A percentile compares a stretch with the other conserved stretches of the same genome.
phyloP scores from a whole-genome alignment of 2,329 filamentous ascomycete species.

The Akanthomyces dipterigenus region DNA sequence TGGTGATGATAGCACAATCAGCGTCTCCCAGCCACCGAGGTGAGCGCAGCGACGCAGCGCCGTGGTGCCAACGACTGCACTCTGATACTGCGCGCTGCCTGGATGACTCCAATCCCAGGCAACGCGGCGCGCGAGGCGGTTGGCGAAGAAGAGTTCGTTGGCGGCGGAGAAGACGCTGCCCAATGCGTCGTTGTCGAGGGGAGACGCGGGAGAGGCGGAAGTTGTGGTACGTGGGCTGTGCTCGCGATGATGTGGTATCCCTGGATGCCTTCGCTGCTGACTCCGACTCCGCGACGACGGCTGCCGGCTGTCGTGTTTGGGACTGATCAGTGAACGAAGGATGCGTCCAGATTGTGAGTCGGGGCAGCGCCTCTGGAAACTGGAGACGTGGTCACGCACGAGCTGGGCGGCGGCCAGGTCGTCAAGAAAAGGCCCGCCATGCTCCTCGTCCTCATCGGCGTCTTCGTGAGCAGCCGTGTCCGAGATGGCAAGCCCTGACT shows the following conservation, averaged over 20 bases:
- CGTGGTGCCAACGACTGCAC: slow-evolving; percentile 56
- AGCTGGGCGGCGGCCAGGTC: slow-evolving; percentile 42
- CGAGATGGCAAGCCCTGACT: slow-evolving; percentile 42
- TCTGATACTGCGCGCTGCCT: slow-evolving; percentile 42
- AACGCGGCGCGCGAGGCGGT: slow-evolving; percentile 49
- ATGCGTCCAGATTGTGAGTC: slow-evolving; percentile 51
- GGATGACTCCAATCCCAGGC: slow-evolving; percentile 55
- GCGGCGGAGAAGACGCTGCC: slow-evolving; percentile 52
- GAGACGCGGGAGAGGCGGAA: slow-evolving; percentile 34
- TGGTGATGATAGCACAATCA: slow-evolving; percentile 54
- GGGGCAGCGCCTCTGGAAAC: slow-evolving; percentile 36
- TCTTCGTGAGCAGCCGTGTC: slow-evolving; percentile 25
- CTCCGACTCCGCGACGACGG: background rate
- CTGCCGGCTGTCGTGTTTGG: slow-evolving; percentile 12
- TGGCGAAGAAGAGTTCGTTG: slow-evolving; percentile 57
- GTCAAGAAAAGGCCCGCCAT: slow-evolving; percentile 25
- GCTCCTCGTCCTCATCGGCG: slow-evolving; percentile 22
- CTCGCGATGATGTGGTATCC: background rate
- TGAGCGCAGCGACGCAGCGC: slow-evolving; percentile 47
- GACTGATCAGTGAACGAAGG: slow-evolving; percentile 50
- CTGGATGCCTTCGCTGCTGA: background rate
- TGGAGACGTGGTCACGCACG: slow-evolving; percentile 42
- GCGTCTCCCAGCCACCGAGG: slow-evolving; percentile 51
- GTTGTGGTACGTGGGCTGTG: slow-evolving; percentile 19
- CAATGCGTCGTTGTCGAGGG: slow-evolving; percentile 51